Evolutionary conservation across 2,329 filamentous ascomycete species (phyloP), one percentile per base, ranked within the genome.

Genomic region (Penicillium sp.): DNA sequence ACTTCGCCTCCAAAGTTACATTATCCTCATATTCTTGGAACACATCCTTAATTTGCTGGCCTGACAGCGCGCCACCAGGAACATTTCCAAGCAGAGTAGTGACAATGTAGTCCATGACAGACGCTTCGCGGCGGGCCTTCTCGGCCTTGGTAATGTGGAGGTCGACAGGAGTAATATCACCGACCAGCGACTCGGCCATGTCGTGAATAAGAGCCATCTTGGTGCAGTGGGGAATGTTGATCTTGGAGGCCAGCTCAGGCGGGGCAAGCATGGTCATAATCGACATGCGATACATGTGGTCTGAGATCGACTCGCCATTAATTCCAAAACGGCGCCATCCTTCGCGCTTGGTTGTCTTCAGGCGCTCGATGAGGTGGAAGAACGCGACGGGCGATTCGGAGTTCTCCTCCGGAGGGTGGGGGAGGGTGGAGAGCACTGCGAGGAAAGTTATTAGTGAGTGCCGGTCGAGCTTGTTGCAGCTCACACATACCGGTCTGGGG

Each of bases 231-330:
- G 84, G 77, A 39, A 96, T 83, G 72, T 98, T 89, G 69, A 98
- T 81, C 39, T 84, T 84, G 0, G 85, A 77, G 2, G 87, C 82
- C 11, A 97, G 85, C 1, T 88, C 78, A 0, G 90, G 83, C 1
- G 95, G 93, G 2, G 92, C 92, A 63, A 97, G 85, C 88, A 99
- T 91, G 62, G 91, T 92, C 75, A 99, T 92, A 66, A 99, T 85
- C 50, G 93, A 92, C 95, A 99, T 99, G 78, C 95, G 92, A 78
- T 98, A 99, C 95, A 99, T 99, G 83, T 99, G 95, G 79, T 99
- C 95, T 53, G 91, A 85, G 71, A 99, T 97, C 2, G 92, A 96
- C 77, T 99, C 95, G 73, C 91, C 90, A 55, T 74, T 65, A 65
- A 99, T 92, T 39, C 87, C 87, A 72, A 97, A 97, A 37, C 95